Evolutionary conservation across 2,329 filamentous ascomycete species (phyloP), one percentile per base, ranked within the genome.

Genomic region (Calonectria crousiana): DNA sequence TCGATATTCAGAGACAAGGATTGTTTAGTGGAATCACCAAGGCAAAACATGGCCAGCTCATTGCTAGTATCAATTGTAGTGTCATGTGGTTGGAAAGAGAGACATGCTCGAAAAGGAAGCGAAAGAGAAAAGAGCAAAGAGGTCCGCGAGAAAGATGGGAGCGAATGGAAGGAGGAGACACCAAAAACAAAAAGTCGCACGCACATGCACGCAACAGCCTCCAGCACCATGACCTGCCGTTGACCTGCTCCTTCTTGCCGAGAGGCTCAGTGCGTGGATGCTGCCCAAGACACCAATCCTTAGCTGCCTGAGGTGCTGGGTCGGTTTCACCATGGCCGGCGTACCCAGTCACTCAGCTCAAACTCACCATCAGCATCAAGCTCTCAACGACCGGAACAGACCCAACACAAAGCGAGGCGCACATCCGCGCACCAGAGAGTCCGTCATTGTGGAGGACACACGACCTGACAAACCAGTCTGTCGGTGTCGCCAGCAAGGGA

Each of bases 401-500:
- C 56, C 56, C 56, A 62, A 62, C 56, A 41, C 56, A 62, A 41
- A 26, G 56, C 56, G 56, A 62, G 23, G 23, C 56, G 32, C 36
- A 62, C 70, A 75, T 67, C 38, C 30, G 10, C 44, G 28, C 64
- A 47, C 64, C 44, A 67, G 51, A 56, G 60, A 68, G 52, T 34
- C 58, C 41, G 41, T 51, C 65, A 74, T 60, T 34, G 58, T 38
- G 71, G 62, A 73, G 65, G 58, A 49, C 23, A 36, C 30, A 34
- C 47, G 53, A 62, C 60, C 72, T 71, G 72, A 71, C 67, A 74
- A 71, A 74, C 72, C 72, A 71, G 52, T 64, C 67, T 74, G 68
- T 74, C 68, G 72, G 72, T 72, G 72, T 74, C 69, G 69, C 71
- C 62, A 69, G 51, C 71, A 69, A 69, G 71, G 71, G 71, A 67